Base-by-base conservation (phyloP, 2,329 filamentous ascomycete genomes). In the Arthroderma sp. region DNA sequence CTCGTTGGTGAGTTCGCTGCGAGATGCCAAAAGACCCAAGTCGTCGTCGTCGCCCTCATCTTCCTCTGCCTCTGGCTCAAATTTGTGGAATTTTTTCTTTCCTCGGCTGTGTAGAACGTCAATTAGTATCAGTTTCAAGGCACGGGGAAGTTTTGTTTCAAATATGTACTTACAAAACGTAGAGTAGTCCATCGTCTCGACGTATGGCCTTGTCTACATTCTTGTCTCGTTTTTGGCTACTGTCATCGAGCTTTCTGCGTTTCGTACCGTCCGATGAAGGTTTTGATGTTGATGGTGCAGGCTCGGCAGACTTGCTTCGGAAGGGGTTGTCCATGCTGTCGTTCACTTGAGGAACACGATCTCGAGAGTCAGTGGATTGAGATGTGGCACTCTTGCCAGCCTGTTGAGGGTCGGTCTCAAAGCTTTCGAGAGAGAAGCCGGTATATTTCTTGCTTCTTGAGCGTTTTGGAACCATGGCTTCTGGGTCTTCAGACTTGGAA, bases 321-420 rank as follows among this genome's bases (percentile, higher is more conserved):
- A 84, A 84, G 0, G 80, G 80, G 62, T 84, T 84, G 56, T 78
- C 76, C 51, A 76, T 72, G 35, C 71, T 73, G 3, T 73, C 66
- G 61, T 80, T 78, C 1, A 76, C 58, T 54, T 77, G 73, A 13
- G 82, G 82, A 33, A 84, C 71, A 49, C 80, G 78, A 64, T 84
- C 81, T 62, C 81, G 78, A 25, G 79, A 79, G 63, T 85, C 82
- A n/a, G 81, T 83, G 69, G 77, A 84, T 60, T 85, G 81, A 54
- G 78, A 68, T 49, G 83, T 79, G 56, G 74, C 69, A 3, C 70
- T 67, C 41, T 73, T 69, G 21, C 61, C 64, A 19, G 62, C 61
- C 19, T 61, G 59, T 25, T 65, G 65, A 13, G 66, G 58, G 31
- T 71, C 66, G 13, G 71, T 67, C 28, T 66, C 65, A 49, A 75